phyloP scores from a whole-genome alignment of 108 stramenopile genomes.

The Cyclostephanos invisitatus region DNA sequence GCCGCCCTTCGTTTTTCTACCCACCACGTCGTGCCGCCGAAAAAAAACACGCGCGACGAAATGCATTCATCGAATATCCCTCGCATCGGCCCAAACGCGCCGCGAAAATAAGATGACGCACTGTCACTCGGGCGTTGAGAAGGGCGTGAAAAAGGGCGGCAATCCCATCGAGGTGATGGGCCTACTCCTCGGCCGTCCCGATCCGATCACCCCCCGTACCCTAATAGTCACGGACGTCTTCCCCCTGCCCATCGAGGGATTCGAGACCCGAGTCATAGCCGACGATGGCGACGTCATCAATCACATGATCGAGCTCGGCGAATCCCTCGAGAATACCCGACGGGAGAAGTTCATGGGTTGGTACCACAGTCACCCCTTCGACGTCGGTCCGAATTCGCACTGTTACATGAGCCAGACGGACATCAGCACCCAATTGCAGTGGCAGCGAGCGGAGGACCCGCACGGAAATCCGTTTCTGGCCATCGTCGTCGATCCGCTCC shows the following conservation, averaged over 20 bases:
- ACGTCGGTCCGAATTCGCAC: constrained; percentile 83
- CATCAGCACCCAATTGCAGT: constrained; percentile 91
- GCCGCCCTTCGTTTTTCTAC: not conserved
- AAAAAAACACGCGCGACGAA: not conserved
- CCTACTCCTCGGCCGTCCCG: constrained; percentile 84
- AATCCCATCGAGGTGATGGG: constrained; percentile 98
- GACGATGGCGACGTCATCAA: constrained; percentile 94
- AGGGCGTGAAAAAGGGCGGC: constrained; percentile 90
- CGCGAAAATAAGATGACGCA: constrained; percentile 75
- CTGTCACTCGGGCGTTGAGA: constrained; percentile 96
- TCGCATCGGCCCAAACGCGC: no score
- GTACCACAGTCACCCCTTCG: constrained; percentile 99
- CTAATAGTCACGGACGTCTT: constrained; percentile 95
- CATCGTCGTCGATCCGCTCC: constrained; percentile 93
- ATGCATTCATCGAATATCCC: no score
- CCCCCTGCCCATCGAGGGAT: constrained; percentile 97
- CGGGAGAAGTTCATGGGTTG: constrained; percentile 93
- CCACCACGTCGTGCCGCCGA: not conserved
- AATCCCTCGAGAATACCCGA: constrained; percentile 88
- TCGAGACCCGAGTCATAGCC: constrained; percentile 94
- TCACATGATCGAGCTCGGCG: constrained; percentile 97
- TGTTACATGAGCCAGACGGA: constrained; percentile 96
- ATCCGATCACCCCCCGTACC: constrained; percentile 60
- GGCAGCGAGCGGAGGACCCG: constrained; percentile 96
- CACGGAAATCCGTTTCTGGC: constrained; percentile 97